A percentile compares a stretch with the other conserved stretches of the same genome.
phyloP scores from a whole-genome alignment of 2,329 filamentous ascomycete genomes.

The Penicillium digitatum region DNA sequence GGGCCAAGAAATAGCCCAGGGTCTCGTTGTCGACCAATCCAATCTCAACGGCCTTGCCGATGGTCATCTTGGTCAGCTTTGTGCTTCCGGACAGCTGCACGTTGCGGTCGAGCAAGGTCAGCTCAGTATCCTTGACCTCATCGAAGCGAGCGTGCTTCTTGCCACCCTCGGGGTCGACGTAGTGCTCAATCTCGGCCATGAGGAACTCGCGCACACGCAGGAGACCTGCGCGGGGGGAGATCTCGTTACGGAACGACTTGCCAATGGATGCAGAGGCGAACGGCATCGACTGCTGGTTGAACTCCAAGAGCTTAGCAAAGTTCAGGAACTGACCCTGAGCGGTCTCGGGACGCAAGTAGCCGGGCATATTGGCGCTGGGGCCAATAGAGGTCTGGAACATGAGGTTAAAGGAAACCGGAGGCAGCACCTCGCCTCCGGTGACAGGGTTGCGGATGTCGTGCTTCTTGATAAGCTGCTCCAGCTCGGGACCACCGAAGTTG shows the following conservation, averaged over 20 bases:
- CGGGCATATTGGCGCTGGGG: constrained; percentile 79
- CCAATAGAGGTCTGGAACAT: constrained; percentile 98
- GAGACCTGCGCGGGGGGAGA: constrained; percentile 86
- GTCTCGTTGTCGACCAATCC: constrained; percentile 95
- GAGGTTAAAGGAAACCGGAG: constrained; percentile 90
- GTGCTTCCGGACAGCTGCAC: constrained; percentile 87
- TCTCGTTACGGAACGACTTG: constrained; percentile 97
- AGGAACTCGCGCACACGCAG: constrained; percentile 93
- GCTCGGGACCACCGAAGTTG: constrained; percentile 84
- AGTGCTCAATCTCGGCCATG: constrained; percentile 99
- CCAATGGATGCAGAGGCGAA: constrained; percentile 97
- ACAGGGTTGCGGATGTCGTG: constrained; percentile 85
- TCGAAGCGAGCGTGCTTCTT: constrained; percentile 91
- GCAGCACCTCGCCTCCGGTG: constrained; percentile 70
- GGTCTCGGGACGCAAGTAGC: constrained; percentile 88
- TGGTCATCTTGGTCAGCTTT: constrained; percentile 64
- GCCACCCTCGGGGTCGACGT: constrained; percentile 86
- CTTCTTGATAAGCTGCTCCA: constrained; percentile 84
- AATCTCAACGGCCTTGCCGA: constrained; percentile 79
- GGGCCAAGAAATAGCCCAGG: constrained; percentile 91
- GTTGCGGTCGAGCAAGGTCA: constrained; percentile 77
- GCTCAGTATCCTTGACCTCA: constrained; percentile 77
- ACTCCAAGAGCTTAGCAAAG: constrained; percentile 93
- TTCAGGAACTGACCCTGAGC: constrained; percentile 98
- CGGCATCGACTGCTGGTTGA: constrained; percentile 91